A percentile compares a stretch with the other conserved stretches of the same genome.
Evolutionary conservation across 192 early-diverging fungal species (phyloP).

Genomic region (Tieghemiomyces parasiticus): DNA sequence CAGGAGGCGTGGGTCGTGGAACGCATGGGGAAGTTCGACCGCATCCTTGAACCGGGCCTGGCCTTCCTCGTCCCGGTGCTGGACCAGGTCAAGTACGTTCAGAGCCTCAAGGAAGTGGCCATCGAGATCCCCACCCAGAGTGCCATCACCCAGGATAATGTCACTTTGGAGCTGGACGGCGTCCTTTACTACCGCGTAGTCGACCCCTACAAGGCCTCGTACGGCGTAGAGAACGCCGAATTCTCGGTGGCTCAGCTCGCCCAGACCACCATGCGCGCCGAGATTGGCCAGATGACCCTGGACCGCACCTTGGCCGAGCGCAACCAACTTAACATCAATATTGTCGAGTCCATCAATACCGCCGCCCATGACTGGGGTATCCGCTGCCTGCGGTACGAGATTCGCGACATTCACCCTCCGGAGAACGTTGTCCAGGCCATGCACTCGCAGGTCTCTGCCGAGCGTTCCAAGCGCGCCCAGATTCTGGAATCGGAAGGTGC

Average conservation of each 20-base stretch:
- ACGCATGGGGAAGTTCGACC: conserved; percentile 78
- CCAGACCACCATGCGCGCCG: conserved; percentile 98
- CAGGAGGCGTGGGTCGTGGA: conserved; percentile 97
- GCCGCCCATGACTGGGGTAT: conserved; percentile 95
- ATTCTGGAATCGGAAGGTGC: conserved; percentile 76
- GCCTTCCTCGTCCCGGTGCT: conserved; percentile 79
- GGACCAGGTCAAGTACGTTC: conserved; percentile 83
- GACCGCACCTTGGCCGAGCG: conserved; percentile 91
- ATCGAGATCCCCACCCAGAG: conserved; percentile 81
- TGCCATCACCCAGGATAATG: conserved; percentile 95
- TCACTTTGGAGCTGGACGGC: conserved; percentile 89
- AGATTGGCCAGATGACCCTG: conserved; percentile 96
- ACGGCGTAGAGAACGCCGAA: conserved; percentile 88
- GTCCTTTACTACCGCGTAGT: conserved; percentile 89
- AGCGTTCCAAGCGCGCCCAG: conserved; percentile 90
- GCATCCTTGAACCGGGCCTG: conserved; percentile 81
- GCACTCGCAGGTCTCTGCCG: conserved; percentile 96
- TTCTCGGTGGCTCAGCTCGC: conserved; percentile 93
- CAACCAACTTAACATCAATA: conserved; percentile 80
- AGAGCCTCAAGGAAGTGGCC: conserved; percentile 89
- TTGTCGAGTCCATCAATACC: conserved; percentile 86
- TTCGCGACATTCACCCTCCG: conserved; percentile 91
- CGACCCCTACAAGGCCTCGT: conserved; percentile 87
- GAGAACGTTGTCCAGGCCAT: conserved; percentile 88
- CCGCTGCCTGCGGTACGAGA: conserved; percentile 88